These are phyloP conservation scores for Aurantiochytrium sp. DNA, from an alignment of 108 stramenopile genomes.

Conservation along the genomic window DNA sequence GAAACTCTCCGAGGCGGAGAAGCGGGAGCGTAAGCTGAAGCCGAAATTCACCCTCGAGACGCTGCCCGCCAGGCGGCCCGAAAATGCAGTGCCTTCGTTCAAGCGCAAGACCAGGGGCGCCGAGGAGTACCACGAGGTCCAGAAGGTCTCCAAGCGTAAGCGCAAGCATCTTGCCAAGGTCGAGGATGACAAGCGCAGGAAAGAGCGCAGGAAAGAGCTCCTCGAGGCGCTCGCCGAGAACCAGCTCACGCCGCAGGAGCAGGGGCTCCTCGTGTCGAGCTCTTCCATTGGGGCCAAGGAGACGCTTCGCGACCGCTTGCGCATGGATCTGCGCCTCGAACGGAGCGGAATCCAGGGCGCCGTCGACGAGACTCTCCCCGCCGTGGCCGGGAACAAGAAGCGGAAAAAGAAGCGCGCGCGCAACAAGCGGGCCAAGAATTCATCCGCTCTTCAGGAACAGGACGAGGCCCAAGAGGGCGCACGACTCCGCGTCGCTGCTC, in stretches of 20 bases:
- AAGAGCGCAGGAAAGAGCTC: not conserved
- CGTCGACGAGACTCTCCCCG: not conserved
- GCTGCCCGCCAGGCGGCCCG: not conserved
- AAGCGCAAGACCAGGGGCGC: not conserved
- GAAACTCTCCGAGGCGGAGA: not conserved
- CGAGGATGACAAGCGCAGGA: conserved; percentile 1
- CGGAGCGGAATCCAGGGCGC: not conserved
- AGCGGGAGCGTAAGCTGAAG: conserved; percentile 10
- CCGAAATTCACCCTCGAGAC: not conserved
- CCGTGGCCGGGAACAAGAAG: not conserved
- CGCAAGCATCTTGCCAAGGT: not conserved
- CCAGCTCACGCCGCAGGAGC: conserved; percentile 2
- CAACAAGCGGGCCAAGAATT: not conserved
- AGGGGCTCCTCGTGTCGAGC: not conserved
- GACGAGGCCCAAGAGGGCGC: no score
- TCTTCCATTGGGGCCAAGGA: not conserved
- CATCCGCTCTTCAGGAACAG: no score
- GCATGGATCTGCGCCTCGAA: not conserved
- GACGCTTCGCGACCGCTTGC: not conserved
- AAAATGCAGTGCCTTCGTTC: not conserved
- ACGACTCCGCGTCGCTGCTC: no score
- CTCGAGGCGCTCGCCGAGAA: not conserved
- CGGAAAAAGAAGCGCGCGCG: not conserved
- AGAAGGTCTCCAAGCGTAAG: not conserved
- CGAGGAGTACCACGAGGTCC: conserved; percentile 15